phyloP scores from a whole-genome alignment of 352 stramenopile genomes.

The Pilasporangium apinafurcum region DNA sequence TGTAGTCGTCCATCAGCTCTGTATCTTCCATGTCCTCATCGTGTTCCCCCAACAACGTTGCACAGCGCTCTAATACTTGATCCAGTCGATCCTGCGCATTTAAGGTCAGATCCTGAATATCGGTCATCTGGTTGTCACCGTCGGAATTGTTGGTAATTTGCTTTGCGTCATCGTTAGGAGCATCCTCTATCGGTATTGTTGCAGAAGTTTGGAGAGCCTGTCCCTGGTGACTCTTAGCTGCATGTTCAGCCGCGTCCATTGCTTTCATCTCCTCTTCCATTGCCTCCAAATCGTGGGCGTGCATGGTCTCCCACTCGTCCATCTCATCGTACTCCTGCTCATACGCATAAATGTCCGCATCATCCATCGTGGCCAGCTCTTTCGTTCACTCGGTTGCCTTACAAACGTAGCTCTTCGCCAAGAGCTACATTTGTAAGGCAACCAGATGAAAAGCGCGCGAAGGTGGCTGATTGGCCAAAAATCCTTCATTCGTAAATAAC shows the following conservation, averaged over 20 bases:
- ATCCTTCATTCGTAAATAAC: constrained; percentile 1
- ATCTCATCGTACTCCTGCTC: constrained; percentile 69
- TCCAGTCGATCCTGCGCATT: constrained; percentile 41
- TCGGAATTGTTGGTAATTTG: too few species aligned
- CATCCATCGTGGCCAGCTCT: constrained; percentile 26
- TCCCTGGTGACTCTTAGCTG: not conserved
- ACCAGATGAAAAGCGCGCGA: constrained; percentile 18
- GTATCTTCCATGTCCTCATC: constrained; percentile 28
- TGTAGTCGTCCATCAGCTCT: constrained; percentile 17
- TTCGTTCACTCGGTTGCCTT: not conserved
- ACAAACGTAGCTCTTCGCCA: not conserved
- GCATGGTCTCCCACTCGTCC: constrained; percentile 84
- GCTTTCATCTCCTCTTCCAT: constrained; percentile 53
- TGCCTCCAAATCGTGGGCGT: constrained; percentile 75
- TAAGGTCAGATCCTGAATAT: constrained; percentile 18
- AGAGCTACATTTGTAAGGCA: not conserved
- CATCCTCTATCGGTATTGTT: too few species aligned
- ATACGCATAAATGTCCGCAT: constrained; percentile 71
- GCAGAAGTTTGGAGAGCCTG: not conserved
- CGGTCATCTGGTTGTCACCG: constrained; percentile 1
- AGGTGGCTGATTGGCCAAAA: constrained; percentile 24
- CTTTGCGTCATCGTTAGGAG: too few species aligned
- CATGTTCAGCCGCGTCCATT: constrained; percentile 45
- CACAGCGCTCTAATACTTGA: constrained; percentile 53
- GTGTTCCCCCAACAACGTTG: constrained; percentile 48